Base-by-base conservation (phyloP, 108 stramenopile species). In the Skeletonema potamos region DNA sequence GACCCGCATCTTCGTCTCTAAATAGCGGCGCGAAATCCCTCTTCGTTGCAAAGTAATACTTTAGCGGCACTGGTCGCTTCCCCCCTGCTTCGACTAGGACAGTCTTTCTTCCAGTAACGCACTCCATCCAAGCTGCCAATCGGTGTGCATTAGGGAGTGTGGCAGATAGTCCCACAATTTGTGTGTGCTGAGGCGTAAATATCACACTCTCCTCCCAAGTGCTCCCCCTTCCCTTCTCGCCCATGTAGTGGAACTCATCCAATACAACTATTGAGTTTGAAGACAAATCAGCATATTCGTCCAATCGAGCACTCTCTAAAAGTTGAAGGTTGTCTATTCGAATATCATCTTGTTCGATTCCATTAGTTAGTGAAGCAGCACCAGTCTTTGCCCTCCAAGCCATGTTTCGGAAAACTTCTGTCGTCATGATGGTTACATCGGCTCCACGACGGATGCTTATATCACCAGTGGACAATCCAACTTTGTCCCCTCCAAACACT, bases 231-330 rank as follows among this genome's bases (percentile, higher is more conserved):
- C 95, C 92, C 48, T 85, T 87, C 58, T 92, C 88, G 64, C 96
- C 96, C 93, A 98, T 97, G 85, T 96, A 98, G 83, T 98, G 97
- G 69, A 98, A 97, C 74, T 98, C 97, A 66, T 98, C 97, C 70
- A 98, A 83, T 22, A 97, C 94, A 11, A 96, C 95, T 20, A 93
- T 90, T 12, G 88, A 86, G 59, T 92, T 89, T 27, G 87, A 82
- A 13, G 68, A 51, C 12, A 96, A 73, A 33, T 94, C 90, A 41
- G 27, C 41, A 57, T 36, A 60, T 27, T 68, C 69, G 20, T 68
- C 64, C 46, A 24, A 28, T 18, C 61, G 37, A 7, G 36, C 55
- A 34, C 27, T 62, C 9, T 84, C 67, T 11, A 71, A 17, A 61
- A 44, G 63, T 39, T 66, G 54, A 56, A 37, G 15, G 44, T 58